phyloP scores from a whole-genome alignment of 228 moss, liverwort and hornwort species.

The Sphagnum magellanicum region DNA sequence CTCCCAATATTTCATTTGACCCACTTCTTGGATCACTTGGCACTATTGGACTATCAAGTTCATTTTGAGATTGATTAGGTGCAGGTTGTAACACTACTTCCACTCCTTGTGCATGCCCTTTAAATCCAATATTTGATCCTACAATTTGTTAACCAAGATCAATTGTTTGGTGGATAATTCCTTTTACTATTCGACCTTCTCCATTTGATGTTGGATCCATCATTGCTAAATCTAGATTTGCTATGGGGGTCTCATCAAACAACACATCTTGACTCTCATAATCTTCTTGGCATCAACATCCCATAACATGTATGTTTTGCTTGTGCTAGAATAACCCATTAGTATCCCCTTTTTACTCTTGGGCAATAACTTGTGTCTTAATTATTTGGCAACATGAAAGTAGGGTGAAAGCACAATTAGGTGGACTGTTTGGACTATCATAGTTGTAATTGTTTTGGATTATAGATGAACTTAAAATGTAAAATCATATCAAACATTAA shows the following conservation, averaged over 20 bases:
- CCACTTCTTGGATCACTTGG: too few relatives aligned
- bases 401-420: too few relatives aligned
- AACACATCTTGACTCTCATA: background rate
- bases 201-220: background rate
- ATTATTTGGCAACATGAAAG: background rate
- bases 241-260: background rate
- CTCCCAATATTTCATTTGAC: too few relatives aligned
- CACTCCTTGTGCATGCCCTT: background rate
- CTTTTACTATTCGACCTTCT: background rate
- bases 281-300: background rate
- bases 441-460: too few relatives aligned
- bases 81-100: background rate
- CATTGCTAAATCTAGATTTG: too few relatives aligned
- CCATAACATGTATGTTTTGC: background rate
- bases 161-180: background rate
- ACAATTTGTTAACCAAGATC: background rate
- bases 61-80: background rate
- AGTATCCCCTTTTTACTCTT: background rate
- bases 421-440: too few relatives aligned
- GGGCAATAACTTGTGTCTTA: background rate
- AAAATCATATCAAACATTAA: too few relatives aligned
- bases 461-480: too few relatives aligned
- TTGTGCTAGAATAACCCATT: background rate
- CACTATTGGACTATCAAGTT: background rate
- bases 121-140: background rate